Evolutionary conservation across 2,329 filamentous ascomycete genomes (phyloP).

Genomic region (Cercospora zeae-maydis): DNA sequence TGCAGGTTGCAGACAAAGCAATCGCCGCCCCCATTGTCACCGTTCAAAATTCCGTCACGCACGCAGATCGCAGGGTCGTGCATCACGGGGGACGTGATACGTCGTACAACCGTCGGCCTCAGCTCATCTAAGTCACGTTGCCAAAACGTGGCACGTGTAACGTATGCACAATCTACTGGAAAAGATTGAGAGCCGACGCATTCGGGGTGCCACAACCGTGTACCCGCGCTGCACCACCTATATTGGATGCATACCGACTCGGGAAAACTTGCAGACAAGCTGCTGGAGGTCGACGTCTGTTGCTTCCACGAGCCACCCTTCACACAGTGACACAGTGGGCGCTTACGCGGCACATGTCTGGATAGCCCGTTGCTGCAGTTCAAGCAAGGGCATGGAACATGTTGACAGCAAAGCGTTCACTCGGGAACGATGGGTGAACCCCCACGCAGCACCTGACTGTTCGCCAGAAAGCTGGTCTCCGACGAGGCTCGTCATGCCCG

Average conservation of each 20-base stretch:
- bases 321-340: background rate
- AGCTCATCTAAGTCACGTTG: conserved; percentile 9
- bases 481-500: background rate
- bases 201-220: background rate
- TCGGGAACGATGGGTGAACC: background rate
- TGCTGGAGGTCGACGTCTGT: background rate
- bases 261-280: background rate
- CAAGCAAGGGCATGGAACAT: background rate
- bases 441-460: background rate
- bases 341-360: background rate
- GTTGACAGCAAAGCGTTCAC: background rate
- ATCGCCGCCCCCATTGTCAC: background rate
- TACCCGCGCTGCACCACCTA: background rate
- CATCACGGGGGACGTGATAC: background rate
- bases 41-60: background rate
- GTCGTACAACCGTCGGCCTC: background rate
- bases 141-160: conserved; percentile 11
- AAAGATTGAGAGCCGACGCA: background rate
- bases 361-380: background rate
- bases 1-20: background rate
- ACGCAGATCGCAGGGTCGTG: background rate
- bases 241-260: background rate
- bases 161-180: conserved; percentile 2
- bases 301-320: background rate
- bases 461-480: background rate